phyloP scores from a whole-genome alignment of 169 alveolate species.

The Plasmodium vivax region DNA sequence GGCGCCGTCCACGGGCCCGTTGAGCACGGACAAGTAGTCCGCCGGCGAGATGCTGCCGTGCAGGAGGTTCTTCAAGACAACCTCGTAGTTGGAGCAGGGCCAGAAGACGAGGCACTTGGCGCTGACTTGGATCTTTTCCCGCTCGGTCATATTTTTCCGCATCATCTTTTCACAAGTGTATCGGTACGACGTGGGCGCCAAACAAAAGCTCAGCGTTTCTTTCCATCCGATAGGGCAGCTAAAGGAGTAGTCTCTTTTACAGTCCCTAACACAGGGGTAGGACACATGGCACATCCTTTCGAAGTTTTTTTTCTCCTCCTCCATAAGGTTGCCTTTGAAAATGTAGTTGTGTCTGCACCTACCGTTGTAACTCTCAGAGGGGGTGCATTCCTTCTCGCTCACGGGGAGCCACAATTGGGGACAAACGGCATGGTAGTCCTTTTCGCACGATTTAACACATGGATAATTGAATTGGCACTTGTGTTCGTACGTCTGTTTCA shows the following conservation, averaged over 20 bases:
- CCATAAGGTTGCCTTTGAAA: slow-evolving; percentile 39
- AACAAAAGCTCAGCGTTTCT: slow-evolving; percentile 56
- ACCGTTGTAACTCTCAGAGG: slow-evolving; percentile 62
- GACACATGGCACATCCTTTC: slow-evolving; percentile 71
- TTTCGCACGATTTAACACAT: slow-evolving; percentile 64
- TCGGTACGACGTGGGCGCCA: slow-evolving; percentile 65
- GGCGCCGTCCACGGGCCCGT: slow-evolving; percentile 65
- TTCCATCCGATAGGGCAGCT: slow-evolving; percentile 75
- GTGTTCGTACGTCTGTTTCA: slow-evolving; percentile 70
- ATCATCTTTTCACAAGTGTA: slow-evolving; percentile 44
- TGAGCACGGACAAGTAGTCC: slow-evolving; percentile 43
- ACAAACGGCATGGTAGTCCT: slow-evolving; percentile 60
- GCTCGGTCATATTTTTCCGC: slow-evolving; percentile 42
- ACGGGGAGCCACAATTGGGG: slow-evolving; percentile 57
- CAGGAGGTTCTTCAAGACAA: slow-evolving; percentile 47
- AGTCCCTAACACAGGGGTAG: slow-evolving; percentile 54
- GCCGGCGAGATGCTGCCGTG: slow-evolving; percentile 45
- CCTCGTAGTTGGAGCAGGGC: slow-evolving; percentile 74
- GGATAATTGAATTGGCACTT: slow-evolving; percentile 74
- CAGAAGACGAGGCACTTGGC: slow-evolving; percentile 68
- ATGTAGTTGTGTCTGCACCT: slow-evolving; percentile 70
- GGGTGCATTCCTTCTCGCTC: slow-evolving; percentile 68
- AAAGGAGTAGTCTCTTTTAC: slow-evolving; percentile 68
- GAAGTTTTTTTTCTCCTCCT: slow-evolving; percentile 59
- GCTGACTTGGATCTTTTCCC: slow-evolving; percentile 60